Conservation (phyloP, 2,329 filamentous ascomycete species). For the Seiridium unicorne region DNA sequence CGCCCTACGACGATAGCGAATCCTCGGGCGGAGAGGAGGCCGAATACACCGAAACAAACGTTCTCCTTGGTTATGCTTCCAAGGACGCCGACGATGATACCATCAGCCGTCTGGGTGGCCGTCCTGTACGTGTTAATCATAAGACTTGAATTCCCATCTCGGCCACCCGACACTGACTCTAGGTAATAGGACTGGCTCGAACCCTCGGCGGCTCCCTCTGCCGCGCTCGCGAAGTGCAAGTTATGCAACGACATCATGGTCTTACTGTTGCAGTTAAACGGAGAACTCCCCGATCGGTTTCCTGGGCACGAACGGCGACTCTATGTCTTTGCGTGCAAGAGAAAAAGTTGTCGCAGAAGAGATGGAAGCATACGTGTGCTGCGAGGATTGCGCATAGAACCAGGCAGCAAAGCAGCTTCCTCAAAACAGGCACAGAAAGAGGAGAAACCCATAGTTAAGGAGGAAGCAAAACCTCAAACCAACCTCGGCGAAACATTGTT, state of each 20-base stretch:
- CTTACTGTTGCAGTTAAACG: slow-evolving; percentile 86
- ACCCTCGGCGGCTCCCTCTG: slow-evolving; percentile 66
- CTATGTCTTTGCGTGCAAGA: slow-evolving; percentile 81
- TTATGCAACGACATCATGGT: slow-evolving; percentile 82
- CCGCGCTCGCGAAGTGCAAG: slow-evolving; percentile 78
- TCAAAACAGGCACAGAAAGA: slow-evolving; percentile 31
- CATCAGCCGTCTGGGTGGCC: slow-evolving; percentile 84
- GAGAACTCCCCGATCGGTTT: slow-evolving; percentile 82
- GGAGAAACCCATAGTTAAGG: slow-evolving; percentile 28
- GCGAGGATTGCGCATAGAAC: slow-evolving; percentile 59
- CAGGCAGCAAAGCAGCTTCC: slow-evolving; percentile 19
- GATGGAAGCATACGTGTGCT: slow-evolving; percentile 77
- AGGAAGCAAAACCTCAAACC: slow-evolving; percentile 29
- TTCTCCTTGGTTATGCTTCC: slow-evolving; percentile 86
- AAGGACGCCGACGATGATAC: slow-evolving; percentile 76
- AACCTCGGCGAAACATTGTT: slow-evolving; percentile 69
- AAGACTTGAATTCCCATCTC: slow-evolving; percentile 1
- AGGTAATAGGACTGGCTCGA: slow-evolving; percentile 76
- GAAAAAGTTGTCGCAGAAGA: slow-evolving; percentile 76
- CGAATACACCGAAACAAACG: slow-evolving; percentile 76
- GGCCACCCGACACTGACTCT: neutral
- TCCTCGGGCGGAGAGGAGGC: slow-evolving; percentile 64
- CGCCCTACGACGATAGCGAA: slow-evolving; percentile 78
- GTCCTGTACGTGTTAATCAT: slow-evolving; percentile 62
- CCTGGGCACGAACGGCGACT: slow-evolving; percentile 83